These are phyloP conservation scores for Aspergillus affinis DNA, from an alignment of 495 filamentous ascomycete genomes.

Conservation along the genomic window DNA sequence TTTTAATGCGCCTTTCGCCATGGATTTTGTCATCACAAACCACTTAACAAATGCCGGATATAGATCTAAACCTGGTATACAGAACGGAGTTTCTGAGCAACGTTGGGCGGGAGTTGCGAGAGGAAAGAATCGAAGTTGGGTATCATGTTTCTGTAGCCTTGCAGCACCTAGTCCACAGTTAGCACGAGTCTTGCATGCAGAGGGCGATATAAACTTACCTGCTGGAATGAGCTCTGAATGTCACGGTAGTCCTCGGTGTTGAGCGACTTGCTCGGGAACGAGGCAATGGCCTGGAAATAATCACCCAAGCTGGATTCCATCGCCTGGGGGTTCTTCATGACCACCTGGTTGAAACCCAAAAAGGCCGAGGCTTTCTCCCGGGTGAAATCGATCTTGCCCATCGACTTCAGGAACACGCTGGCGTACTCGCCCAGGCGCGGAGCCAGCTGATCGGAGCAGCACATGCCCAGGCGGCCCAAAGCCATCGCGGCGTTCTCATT, in stretches of 20 bases:
- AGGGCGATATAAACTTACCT: constrained; percentile 36
- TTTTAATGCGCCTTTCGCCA: constrained; percentile 32
- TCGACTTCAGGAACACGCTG: constrained; percentile 73
- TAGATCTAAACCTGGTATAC: constrained; percentile 44
- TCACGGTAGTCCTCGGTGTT: constrained; percentile 52
- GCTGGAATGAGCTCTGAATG: constrained; percentile 51
- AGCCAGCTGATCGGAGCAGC: constrained; percentile 71
- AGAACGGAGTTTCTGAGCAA: constrained; percentile 56
- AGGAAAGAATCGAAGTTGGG: constrained; percentile 82
- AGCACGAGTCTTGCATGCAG: constrained; percentile 2
- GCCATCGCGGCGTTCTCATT: constrained; percentile 95
- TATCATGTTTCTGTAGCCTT: constrained; percentile 82
- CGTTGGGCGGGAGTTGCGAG: constrained; percentile 59
- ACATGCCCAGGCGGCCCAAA: constrained; percentile 84
- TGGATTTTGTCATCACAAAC: constrained; percentile 16
- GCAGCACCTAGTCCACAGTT: constrained; percentile 60
- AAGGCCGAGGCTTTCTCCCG: constrained; percentile 95
- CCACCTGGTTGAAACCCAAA: constrained; percentile 81
- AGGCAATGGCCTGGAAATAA: constrained; percentile 82
- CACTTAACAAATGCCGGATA: constrained; percentile 10
- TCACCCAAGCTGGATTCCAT: constrained; percentile 83
- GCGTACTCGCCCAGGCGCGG: constrained; percentile 81
- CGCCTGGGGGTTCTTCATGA: constrained; percentile 83
- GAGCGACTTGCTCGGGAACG: constrained; percentile 61
- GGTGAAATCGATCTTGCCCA: constrained; percentile 81